A percentile compares a stretch with the other conserved stretches of the same genome.
phyloP scores from a whole-genome alignment of 805 yeast species.

The Suhomyces sp. region DNA sequence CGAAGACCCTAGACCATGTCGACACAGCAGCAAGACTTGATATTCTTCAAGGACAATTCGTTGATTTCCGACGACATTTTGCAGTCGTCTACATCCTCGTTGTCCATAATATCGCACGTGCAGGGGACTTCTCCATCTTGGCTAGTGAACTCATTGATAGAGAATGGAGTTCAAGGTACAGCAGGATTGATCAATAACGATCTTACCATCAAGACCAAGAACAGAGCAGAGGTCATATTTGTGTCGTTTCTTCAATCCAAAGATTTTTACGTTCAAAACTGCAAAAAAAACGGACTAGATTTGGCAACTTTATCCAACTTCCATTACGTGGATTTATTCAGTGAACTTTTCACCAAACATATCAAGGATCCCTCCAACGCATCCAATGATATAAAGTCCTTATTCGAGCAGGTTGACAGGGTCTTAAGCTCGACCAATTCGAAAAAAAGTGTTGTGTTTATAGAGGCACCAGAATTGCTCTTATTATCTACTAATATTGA shows the following conservation, averaged over 20 bases:
- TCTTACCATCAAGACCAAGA: conserved; percentile 15
- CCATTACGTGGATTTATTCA: conserved; percentile 46
- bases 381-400: conserved; percentile 9
- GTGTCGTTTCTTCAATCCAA: conserved; percentile 35
- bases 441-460: conserved; percentile 28
- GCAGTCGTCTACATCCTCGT: conserved; percentile 9
- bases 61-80: conserved; percentile 33
- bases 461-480: conserved; percentile 50
- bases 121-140: conserved; percentile 63
- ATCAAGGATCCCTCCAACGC: conserved; percentile 24
- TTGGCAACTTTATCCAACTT: conserved; percentile 25
- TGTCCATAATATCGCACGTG: conserved; percentile 31
- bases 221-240: conserved; percentile 31
- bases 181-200: conserved; percentile 40
- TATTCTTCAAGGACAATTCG: conserved; percentile 50
- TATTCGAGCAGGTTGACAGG: conserved; percentile 19
- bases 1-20: conserved; percentile 1
- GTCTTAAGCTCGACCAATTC: conserved; percentile 8
- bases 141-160: conserved; percentile 57
- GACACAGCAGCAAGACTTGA: conserved; percentile 50
- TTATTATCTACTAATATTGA: conserved; percentile 41
- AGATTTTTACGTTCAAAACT: conserved; percentile 33
- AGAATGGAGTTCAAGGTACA: conserved; percentile 49
- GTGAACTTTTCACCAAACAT: conserved; percentile 41
- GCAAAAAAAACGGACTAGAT: conserved; percentile 42